Evolutionary conservation across 2,329 filamentous ascomycete species (phyloP).

Genomic region (Ophiocordyceps camponoti-saundersi): DNA sequence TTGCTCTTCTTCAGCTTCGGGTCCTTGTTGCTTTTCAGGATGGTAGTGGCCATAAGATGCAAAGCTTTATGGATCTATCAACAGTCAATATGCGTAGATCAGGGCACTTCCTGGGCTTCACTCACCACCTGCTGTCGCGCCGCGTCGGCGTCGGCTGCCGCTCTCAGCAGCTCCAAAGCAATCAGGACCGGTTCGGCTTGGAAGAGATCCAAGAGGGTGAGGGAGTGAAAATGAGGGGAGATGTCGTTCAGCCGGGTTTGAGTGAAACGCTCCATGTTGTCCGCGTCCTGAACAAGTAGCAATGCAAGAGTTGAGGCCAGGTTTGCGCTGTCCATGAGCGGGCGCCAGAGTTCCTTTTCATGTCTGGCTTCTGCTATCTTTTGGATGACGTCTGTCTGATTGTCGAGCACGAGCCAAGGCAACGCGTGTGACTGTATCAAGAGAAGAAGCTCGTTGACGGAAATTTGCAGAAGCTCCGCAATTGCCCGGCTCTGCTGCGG

Average conservation of each 20-base stretch:
- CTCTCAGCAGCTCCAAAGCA: slow-evolving; percentile 68
- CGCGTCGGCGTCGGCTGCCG: slow-evolving; percentile 51
- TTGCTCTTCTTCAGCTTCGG: slow-evolving; percentile 32
- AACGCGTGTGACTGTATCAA: slow-evolving; percentile 67
- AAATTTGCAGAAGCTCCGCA: slow-evolving; percentile 65
- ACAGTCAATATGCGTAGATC: slow-evolving; percentile 8
- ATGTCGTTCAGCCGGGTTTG: slow-evolving; percentile 52
- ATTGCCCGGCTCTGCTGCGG: slow-evolving; percentile 72
- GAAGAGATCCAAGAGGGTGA: slow-evolving; percentile 51
- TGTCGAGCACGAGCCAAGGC: slow-evolving; percentile 69
- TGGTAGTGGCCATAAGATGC: slow-evolving; percentile 24
- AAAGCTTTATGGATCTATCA: slow-evolving; percentile 29
- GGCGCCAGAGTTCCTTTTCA: slow-evolving; percentile 42
- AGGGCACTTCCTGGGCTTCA: background rate
- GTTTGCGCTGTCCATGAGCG: slow-evolving; percentile 38
- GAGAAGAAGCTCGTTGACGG: slow-evolving; percentile 55
- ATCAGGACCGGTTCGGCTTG: slow-evolving; percentile 59
- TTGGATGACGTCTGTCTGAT: slow-evolving; percentile 60
- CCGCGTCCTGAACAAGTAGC: slow-evolving; percentile 38
- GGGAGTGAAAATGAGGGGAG: slow-evolving; percentile 51
- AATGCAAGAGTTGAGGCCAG: slow-evolving; percentile 40
- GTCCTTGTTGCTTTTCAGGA: slow-evolving; percentile 22
- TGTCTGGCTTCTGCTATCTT: slow-evolving; percentile 66
- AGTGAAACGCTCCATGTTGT: slow-evolving; percentile 44
- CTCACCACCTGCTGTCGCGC: slow-evolving; percentile 40